Evolutionary conservation across 108 stramenopile species (phyloP), one percentile per base, ranked within the genome.

Genomic region (Pseudonitzschia delicatissima): DNA sequence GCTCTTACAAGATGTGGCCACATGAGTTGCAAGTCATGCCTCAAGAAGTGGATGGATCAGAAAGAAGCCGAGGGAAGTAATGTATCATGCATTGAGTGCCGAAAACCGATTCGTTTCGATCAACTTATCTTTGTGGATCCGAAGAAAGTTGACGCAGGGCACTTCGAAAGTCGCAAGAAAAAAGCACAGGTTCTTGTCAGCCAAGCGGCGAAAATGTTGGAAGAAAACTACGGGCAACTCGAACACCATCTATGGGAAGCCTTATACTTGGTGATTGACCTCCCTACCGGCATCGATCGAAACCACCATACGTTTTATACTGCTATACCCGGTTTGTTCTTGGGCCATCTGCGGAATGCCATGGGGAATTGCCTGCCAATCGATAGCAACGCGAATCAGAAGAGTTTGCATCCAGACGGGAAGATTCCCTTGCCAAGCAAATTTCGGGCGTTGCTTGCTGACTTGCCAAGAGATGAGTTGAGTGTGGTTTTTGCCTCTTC

Each of bases 401-500:
- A 35, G 8, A 31, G 26, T 32, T n/a, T 23, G 44, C 47, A 28
- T 2, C 26, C 11, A 23, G 18, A 50, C 1, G 65, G 18, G 9
- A 1, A 37, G 18, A 9, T 32, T 23, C 51, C 66, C 13, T 37
- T 74, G 11, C 74, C 80, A 11, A 82, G 80, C 80, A 82, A 82
- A 58, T 55, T 77, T 32, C 72, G 67, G 33, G 49, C 62, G 5
- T 48, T 82, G 21, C 50, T 82, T 0, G 7, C 25, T 51, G 80
- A 82, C 57, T 45, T 82, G 12, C 80, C 80, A 1, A 35, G 55
- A 13, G 59, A 66, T 26, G 82, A 83, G 49, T 58, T 44, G 34
- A 61, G 72, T 11, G 79, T 83, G 2, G 73, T 83, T n/a, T 83
- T 83, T 45, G 47, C 79, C 2, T 58, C 67, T 23, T 72, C 77